A percentile compares a stretch with the other conserved stretches of the same genome.
Evolutionary conservation across 169 alveolate genomes (phyloP).

Genomic region (Blepharisma undulans): DNA sequence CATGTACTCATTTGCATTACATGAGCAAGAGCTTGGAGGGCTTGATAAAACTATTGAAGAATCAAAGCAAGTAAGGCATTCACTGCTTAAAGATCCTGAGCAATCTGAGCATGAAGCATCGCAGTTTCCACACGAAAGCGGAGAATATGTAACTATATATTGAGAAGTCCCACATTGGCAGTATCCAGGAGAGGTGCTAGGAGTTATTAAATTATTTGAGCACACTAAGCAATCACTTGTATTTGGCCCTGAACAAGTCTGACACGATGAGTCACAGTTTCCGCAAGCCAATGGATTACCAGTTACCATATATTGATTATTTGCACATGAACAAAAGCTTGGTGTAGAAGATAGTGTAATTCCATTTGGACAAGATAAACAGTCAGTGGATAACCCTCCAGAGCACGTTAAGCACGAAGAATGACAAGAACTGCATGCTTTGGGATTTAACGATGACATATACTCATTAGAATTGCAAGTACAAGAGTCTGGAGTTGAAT

Average conservation of each 20-base stretch:
- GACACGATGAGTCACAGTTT: neutral
- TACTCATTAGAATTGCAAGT: too few species aligned
- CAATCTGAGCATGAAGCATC: neutral
- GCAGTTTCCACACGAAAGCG: neutral
- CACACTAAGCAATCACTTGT: neutral
- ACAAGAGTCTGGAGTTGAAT: too few species aligned
- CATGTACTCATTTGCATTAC: neutral
- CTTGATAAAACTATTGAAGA: neutral
- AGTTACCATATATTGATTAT: too few species aligned
- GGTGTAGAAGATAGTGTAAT: too few species aligned
- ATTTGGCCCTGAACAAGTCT: neutral
- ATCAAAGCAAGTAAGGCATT: neutral
- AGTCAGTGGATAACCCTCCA: too few species aligned
- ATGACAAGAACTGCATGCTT: too few species aligned
- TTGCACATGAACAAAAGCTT: too few species aligned
- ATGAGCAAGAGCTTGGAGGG: neutral
- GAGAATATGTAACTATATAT: neutral
- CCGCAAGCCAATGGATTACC: too few species aligned
- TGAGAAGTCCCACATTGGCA: neutral
- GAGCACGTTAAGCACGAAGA: too few species aligned
- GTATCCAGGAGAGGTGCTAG: neutral
- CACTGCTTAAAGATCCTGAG: neutral
- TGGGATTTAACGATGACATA: too few species aligned
- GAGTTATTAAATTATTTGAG: neutral
- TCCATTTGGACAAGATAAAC: too few species aligned